A percentile compares a stretch with the other conserved stretches of the same genome.
Evolutionary conservation across 345 rosid species (phyloP).

Genomic region (Ceriops tagal): DNA sequence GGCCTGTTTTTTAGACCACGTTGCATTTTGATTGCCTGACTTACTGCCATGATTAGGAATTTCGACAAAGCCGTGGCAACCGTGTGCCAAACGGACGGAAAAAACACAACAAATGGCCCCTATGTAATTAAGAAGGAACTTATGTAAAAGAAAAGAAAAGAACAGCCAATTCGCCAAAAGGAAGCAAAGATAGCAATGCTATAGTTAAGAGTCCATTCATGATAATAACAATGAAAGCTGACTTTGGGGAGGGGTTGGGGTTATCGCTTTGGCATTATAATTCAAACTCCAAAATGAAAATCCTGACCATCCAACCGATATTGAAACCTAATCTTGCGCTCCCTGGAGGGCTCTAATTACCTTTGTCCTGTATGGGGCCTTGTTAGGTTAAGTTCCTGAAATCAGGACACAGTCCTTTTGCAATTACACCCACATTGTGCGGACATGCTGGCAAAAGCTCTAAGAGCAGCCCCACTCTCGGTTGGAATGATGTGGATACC

Average conservation of each 20-base stretch:
- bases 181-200: neutral
- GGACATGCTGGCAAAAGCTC: constrained; percentile 30
- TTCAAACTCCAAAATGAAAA: too few relatives aligned
- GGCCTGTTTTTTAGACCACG: too few relatives aligned
- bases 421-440: constrained; percentile 36
- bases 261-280: too few relatives aligned
- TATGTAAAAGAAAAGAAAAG: neutral
- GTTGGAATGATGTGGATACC: constrained; percentile 46
- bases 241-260: neutral
- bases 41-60: too few relatives aligned
- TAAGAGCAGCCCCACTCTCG: constrained; percentile 35
- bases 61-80: too few relatives aligned
- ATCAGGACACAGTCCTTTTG: constrained; percentile 37
- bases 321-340: constrained; percentile 15
- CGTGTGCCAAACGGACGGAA: too few relatives aligned
- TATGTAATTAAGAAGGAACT: too few relatives aligned
- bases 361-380: constrained; percentile 24
- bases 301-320: constrained; percentile 51
- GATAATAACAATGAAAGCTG: constrained; percentile 13
- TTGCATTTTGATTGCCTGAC: too few relatives aligned
- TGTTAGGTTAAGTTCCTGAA: constrained; percentile 36
- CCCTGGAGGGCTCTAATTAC: neutral
- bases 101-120: too few relatives aligned
- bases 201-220: constrained; percentile 1
- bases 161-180: constrained; percentile 10